phyloP scores from a whole-genome alignment of 495 filamentous ascomycete species.

The Haplographium delicatum region DNA sequence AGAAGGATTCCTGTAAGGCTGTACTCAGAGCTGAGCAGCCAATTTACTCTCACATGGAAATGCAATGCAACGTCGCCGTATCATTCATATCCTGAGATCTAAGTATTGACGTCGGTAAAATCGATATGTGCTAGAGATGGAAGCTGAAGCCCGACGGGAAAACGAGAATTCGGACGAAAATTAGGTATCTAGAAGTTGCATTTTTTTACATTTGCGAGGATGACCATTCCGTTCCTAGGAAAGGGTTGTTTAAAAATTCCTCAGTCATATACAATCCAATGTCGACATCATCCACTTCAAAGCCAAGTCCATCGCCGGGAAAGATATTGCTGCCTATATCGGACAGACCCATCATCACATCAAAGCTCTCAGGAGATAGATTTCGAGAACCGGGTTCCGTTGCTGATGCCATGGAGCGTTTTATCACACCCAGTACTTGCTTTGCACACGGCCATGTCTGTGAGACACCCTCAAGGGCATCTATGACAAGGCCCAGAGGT shows the following conservation, averaged over 20 bases:
- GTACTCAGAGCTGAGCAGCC: too few relatives aligned
- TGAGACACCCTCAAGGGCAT: constrained; percentile 27
- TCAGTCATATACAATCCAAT: constrained; percentile 7
- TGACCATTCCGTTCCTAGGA: constrained; percentile 1
- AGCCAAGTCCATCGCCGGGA: constrained; percentile 1
- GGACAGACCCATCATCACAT: constrained; percentile 11
- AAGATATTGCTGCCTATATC: constrained; percentile 6
- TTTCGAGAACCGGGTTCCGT: neutral
- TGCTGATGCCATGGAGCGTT: constrained; percentile 1
- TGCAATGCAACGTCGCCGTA: too few relatives aligned
- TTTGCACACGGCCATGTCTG: constrained; percentile 27
- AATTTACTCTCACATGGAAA: too few relatives aligned
- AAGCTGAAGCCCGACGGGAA: too few relatives aligned
- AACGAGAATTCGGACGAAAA: too few relatives aligned
- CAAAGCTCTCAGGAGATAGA: constrained; percentile 13
- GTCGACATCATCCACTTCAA: constrained; percentile 5
- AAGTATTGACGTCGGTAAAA: too few relatives aligned
- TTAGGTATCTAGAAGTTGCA: too few relatives aligned
- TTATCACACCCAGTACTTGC: constrained; percentile 15
- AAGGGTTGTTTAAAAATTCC: constrained; percentile 4
- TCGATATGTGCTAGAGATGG: too few relatives aligned
- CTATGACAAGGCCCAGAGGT: constrained; percentile 24
- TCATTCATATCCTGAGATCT: too few relatives aligned
- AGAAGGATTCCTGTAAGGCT: too few relatives aligned
- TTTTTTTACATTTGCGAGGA: too few relatives aligned